Conservation (phyloP, 305 asterid species). For the Coffea humblotiana region DNA sequence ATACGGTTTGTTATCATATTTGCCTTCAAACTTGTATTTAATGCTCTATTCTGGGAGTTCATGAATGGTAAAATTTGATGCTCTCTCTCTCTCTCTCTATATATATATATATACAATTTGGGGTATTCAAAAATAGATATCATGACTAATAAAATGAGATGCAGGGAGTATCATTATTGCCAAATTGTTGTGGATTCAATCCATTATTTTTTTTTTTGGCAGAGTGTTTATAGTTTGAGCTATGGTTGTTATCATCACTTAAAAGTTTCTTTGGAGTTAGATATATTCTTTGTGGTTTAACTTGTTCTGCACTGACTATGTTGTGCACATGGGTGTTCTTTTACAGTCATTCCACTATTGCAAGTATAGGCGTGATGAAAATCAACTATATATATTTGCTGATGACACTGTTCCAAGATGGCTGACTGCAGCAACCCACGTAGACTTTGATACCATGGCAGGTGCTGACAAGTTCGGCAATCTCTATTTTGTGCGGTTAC, state of each 20-base stretch:
- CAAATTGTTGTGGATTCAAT: neutral
- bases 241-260: neutral
- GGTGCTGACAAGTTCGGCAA: conserved; percentile 98
- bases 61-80: too few species aligned
- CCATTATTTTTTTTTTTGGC: neutral
- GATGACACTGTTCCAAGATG: conserved; percentile 99
- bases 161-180: neutral
- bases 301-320: neutral
- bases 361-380: conserved; percentile 97
- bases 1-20: too few species aligned
- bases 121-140: too few species aligned
- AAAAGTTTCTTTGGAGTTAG: neutral
- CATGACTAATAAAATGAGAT: too few species aligned
- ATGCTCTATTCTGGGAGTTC: too few species aligned
- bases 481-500: conserved; percentile 83
- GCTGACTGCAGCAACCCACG: conserved; percentile 85
- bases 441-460: conserved; percentile 97
- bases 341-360: conserved; percentile 96
- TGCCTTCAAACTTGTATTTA: too few species aligned
- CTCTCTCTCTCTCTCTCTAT: too few species aligned
- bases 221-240: neutral
- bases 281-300: neutral
- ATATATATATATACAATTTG: too few species aligned
- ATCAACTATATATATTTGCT: conserved; percentile 97
- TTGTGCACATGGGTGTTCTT: conserved; percentile 11